Evolutionary conservation across 2,329 filamentous ascomycete species (phyloP), one percentile per base, ranked within the genome.

Genomic region (Calonectria multiphialidica): DNA sequence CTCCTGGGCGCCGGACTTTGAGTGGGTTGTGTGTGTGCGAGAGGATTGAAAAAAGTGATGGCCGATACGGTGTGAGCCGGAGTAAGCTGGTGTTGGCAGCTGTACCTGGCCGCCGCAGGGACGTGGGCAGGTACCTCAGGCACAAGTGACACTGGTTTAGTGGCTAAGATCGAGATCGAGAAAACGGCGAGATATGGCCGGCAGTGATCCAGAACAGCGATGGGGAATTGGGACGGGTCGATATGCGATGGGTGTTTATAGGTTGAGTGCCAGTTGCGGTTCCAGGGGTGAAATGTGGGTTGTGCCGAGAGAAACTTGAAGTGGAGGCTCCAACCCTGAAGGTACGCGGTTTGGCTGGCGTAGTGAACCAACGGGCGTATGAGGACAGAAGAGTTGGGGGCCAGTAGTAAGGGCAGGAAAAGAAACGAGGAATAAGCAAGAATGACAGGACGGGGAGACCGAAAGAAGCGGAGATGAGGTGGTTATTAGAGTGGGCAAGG

Each of bases 221-320:
- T 57, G 50, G 53, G 18, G 59, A 47, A 42, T 28, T 61, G 55
- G 50, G 50, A 47, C 35, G 40, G 37, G 61, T 45, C 33, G 62
- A 65, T 70, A 66, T 71, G 63, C n/a, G 21, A 62, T 67, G 53
- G 68, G 68, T 55, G 68, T 66, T 71, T 71, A 70, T 66, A 70
- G 68, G 63, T 42, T 45, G 64, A 67, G 65, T 59, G 40, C 50
- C 42, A 44, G 65, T 45, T 57, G 8, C 23, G 21, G 53, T 63
- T 42, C 55, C 68, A 66, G 63, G 68, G 68, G 63, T 71, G 50
- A 67, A 61, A 49, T 67, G 65, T 67, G 45, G 63, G 64, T 37
- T 55, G 50, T 71, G 55, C 68, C 30, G 68, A 63, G 44, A 63
- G 44, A 71, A 37, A 61, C 63, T 66, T 23, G 35, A 62, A 66